Percentiles rank a stretch among this genome's conserved stretches.
phyloP scores from a whole-genome alignment of 2,329 filamentous ascomycete genomes.

The Aspergillus clavatus region DNA sequence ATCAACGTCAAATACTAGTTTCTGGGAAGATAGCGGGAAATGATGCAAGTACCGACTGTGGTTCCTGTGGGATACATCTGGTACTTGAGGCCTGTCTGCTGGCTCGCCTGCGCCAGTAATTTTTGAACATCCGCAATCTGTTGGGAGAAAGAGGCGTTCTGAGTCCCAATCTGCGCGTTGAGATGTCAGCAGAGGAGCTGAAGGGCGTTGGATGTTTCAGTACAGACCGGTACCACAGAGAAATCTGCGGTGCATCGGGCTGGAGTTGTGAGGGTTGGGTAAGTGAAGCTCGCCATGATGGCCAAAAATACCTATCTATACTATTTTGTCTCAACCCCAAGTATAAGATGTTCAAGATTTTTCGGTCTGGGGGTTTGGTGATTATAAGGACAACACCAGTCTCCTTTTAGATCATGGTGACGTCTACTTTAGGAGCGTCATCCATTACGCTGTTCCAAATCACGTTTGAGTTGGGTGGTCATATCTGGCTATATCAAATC shows the following conservation, averaged over 20 bases:
- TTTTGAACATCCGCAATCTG: conserved; percentile 82
- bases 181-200: background rate
- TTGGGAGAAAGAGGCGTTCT: conserved; percentile 63
- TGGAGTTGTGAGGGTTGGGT: conserved; percentile 50
- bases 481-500: background rate
- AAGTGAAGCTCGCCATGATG: conserved; percentile 14
- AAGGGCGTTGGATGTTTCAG: background rate
- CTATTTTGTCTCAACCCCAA: background rate
- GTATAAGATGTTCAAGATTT: background rate
- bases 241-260: conserved; percentile 75
- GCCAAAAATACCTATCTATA: background rate
- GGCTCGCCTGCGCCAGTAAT: conserved; percentile 69
- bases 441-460: background rate
- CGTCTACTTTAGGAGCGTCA: background rate
- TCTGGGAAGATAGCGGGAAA: background rate
- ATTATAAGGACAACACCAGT: background rate
- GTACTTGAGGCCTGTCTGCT: conserved; percentile 69
- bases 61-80: conserved; percentile 87
- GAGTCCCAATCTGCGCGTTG: conserved; percentile 59
- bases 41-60: conserved; percentile 61
- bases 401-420: background rate
- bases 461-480: background rate
- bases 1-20: conserved; percentile 2
- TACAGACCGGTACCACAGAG: conserved; percentile 63
- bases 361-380: background rate